These are phyloP conservation scores for Artemisia argyi DNA, from an alignment of 129 eudicot species.

Conservation along the genomic window DNA sequence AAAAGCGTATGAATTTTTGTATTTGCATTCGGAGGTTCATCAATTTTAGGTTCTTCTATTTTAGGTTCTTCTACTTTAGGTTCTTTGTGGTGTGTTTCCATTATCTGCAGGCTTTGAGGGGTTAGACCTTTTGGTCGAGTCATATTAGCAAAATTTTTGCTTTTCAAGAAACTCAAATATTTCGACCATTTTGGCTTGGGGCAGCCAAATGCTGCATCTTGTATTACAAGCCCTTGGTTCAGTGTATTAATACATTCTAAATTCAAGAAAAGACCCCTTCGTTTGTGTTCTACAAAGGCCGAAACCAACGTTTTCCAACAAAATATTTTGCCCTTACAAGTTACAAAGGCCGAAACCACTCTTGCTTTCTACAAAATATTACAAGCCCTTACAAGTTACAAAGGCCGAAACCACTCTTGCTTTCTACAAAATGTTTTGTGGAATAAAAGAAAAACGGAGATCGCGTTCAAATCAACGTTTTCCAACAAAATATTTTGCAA, in stretches of 20 bases:
- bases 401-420: no score
- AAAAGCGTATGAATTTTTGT: constrained; percentile 77
- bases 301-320: no score
- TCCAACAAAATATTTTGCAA: no score
- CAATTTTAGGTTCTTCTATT: no score
- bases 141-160: constrained; percentile 71
- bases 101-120: constrained; percentile 51
- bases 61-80: constrained; percentile 29
- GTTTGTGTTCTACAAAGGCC: constrained; percentile 57
- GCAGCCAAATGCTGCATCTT: constrained; percentile 67
- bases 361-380: no score
- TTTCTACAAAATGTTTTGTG: no score
- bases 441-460: no score
- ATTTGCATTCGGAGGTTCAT: constrained; percentile 4
- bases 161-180: constrained; percentile 84
- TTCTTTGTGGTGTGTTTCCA: constrained; percentile 43
- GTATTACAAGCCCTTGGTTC: constrained; percentile 81
- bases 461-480: no score
- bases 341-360: no score
- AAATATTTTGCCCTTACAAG: no score
- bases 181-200: constrained; percentile 90
- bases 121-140: constrained; percentile 67
- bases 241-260: constrained; percentile 84
- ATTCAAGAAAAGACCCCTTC: constrained; percentile 61
- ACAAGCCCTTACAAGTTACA: no score